Evolutionary conservation across 2,329 filamentous ascomycete genomes (phyloP).

Genomic region (Alternaria ethzedia): DNA sequence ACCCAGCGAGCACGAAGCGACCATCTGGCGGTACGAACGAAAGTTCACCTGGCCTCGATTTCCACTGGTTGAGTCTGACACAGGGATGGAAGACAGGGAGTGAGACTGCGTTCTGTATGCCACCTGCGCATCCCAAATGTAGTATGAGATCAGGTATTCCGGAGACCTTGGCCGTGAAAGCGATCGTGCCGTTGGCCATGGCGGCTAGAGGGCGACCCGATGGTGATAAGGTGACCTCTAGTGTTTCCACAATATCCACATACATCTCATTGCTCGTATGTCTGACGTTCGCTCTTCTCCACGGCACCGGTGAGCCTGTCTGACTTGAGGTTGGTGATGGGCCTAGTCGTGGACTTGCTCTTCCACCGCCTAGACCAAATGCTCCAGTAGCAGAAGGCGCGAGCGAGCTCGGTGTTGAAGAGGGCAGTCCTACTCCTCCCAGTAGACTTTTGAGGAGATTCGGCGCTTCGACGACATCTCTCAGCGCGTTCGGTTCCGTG

Average conservation of each 20-base stretch:
- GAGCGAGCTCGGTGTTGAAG: constrained; percentile 42
- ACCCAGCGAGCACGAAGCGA: constrained; percentile 89
- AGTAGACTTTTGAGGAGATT: constrained; percentile 88
- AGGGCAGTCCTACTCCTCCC: constrained; percentile 83
- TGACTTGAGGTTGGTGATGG: constrained; percentile 32
- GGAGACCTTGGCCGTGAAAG: constrained; percentile 93
- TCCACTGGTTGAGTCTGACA: constrained; percentile 88
- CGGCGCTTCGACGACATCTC: constrained; percentile 90
- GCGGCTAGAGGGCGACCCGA: constrained; percentile 87
- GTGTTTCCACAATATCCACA: constrained; percentile 90
- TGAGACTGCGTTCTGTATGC: constrained; percentile 76
- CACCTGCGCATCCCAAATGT: constrained; percentile 74
- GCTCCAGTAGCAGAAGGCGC: constrained; percentile 20
- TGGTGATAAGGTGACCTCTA: constrained; percentile 86
- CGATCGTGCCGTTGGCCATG: constrained; percentile 88
- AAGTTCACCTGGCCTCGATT: constrained; percentile 85
- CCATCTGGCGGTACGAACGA: constrained; percentile 96
- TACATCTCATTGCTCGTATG: constrained; percentile 98
- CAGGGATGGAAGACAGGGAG: constrained; percentile 96
- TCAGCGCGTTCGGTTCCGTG: constrained; percentile 89
- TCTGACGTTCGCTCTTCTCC: constrained; percentile 88
- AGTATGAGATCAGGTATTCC: constrained; percentile 91
- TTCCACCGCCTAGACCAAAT: constrained; percentile 15
- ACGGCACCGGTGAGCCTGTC: constrained; percentile 69
- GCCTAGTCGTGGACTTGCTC: constrained; percentile 30